Evolutionary conservation across 1,139 yeast species (phyloP), one percentile per base, ranked within the genome.

Genomic region (Suhomyces chickasaworum): DNA sequence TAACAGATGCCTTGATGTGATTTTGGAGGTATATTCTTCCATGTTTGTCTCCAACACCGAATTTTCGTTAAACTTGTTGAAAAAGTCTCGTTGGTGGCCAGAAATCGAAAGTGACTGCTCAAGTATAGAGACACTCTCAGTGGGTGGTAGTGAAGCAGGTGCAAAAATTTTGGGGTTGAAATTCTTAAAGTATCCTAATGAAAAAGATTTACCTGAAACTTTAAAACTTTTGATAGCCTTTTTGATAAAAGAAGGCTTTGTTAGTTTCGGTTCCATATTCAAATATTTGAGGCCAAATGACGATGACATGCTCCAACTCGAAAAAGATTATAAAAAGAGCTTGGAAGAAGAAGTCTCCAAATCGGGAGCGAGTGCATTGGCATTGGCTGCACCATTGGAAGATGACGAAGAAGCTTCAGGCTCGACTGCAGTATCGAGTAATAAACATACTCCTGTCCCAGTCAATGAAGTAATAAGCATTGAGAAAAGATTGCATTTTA

Each of bases 371-470:
- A 87, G 86, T 51, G 96, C 96, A 0, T 68, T 91, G 44, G 95
- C 97, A 0, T 64, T 89, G 55, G 96, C 97, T 3, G 95, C 95
- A 6, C 96, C 97, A 1, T 69, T 91, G 40, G 74, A 77, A 5
- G 85, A 83, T 42, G 95, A 85, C 18, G 86, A 80, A 15, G 86
- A 77, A 5, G 61, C 50, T 10, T 51, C 43, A 6, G 20, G 42
- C 7, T 6, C 40, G 8, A 31, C 29, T 8, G 58, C 37, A 29
- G 12, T 29, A 5, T 13, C 39, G 2, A 23, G 32, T 7, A 29
- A 34, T 4, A 38, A 25, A 22, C 33, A 8, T 15, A 45, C 45
- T 21, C 32, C 42, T 17, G 39, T 9, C 4, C 37, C 44, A 13
- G 37, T 15, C 7, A 12, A 27, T 7, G 53, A 41, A 33, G 54